These are phyloP conservation scores for Helicostylum pulchrum DNA, from an alignment of 192 early-diverging fungal species.

Conservation along the genomic window DNA sequence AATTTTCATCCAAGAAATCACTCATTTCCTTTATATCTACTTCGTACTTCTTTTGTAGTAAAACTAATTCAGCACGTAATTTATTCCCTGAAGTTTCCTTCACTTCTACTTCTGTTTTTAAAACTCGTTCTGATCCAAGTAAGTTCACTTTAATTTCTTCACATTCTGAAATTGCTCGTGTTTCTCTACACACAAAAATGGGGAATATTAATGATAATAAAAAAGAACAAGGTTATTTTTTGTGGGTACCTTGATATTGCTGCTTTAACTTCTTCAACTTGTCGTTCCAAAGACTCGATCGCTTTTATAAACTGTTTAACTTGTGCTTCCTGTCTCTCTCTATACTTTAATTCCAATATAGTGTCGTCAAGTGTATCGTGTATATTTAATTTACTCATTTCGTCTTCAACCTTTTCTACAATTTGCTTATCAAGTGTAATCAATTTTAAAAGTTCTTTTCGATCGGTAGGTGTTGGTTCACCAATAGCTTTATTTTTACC, in stretches of 20 bases:
- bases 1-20: slow-evolving; percentile 32
- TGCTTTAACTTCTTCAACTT: neutral
- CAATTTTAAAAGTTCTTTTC: no score
- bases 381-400: slow-evolving; percentile 1
- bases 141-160: neutral
- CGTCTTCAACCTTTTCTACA: neutral
- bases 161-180: neutral
- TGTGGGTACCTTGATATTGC: neutral
- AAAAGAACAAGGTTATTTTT: no score
- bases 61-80: neutral
- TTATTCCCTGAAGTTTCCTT: neutral
- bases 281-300: neutral
- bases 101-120: neutral
- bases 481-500: no score
- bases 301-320: neutral
- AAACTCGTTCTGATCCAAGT: neutral
- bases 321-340: neutral
- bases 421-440: neutral
- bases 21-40: slow-evolving; percentile 10
- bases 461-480: no score
- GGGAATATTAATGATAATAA: neutral
- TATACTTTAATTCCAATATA: neutral
- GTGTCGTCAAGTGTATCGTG: neutral
- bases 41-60: neutral
- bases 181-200: neutral